Percentiles rank a stretch among this genome's conserved stretches.
These are phyloP conservation scores for Kitagawia praeruptora DNA, from an alignment of 129 eudicot genomes.

Conservation along the genomic window DNA sequence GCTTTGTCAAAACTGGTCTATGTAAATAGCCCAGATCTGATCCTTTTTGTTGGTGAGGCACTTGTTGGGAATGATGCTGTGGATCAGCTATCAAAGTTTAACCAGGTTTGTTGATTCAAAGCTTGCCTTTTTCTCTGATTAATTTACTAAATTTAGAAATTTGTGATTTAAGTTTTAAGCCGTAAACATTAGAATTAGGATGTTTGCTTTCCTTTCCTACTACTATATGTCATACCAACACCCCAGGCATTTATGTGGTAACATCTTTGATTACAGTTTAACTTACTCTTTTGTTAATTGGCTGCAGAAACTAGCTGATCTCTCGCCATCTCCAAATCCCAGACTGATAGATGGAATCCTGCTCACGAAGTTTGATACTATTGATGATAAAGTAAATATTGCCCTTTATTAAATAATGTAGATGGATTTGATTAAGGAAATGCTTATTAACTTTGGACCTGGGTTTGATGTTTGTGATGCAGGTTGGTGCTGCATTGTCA, in stretches of 20 bases:
- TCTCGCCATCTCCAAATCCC: slow-evolving; percentile 75
- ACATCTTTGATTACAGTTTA: background rate
- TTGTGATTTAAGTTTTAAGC: background rate
- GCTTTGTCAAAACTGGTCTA: slow-evolving; percentile 90
- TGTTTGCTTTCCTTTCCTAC: background rate
- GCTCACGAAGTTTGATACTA: slow-evolving; percentile 96
- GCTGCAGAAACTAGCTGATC: slow-evolving; percentile 82
- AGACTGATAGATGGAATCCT: slow-evolving; percentile 96
- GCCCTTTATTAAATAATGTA: background rate
- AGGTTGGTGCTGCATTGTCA: slow-evolving; percentile 99
- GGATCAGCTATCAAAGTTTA: slow-evolving; percentile 89
- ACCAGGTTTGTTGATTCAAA: slow-evolving; percentile 45
- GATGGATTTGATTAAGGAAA: background rate
- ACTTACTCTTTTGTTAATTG: slow-evolving; percentile 1
- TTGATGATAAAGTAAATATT: slow-evolving; percentile 72
- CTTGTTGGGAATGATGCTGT: slow-evolving; percentile 98
- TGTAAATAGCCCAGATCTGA: slow-evolving; percentile 86
- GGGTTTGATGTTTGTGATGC: slow-evolving; percentile 8
- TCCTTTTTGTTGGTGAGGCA: slow-evolving; percentile 95
- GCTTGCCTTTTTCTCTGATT: background rate
- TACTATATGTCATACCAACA: background rate
- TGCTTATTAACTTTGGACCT: background rate
- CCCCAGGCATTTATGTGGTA: background rate
- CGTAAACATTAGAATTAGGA: background rate
- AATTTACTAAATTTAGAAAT: background rate